A percentile compares a stretch with the other conserved stretches of the same genome.
phyloP scores from a whole-genome alignment of 106 monocot species.

The Xerophyta viscosa region DNA sequence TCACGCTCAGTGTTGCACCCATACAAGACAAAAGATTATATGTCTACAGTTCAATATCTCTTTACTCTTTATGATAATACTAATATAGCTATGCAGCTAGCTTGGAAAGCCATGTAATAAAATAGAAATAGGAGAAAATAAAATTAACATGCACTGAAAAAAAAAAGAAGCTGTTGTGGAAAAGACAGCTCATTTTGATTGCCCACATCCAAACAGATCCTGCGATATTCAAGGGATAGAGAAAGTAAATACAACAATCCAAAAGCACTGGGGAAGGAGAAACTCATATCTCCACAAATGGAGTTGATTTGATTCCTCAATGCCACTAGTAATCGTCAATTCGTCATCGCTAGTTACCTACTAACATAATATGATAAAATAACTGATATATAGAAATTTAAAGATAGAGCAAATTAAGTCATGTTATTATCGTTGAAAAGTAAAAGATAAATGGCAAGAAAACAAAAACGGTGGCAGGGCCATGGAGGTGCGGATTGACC shows the following conservation, averaged over 20 bases:
- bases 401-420: background rate
- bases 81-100: constrained; percentile 13
- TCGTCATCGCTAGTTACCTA: too few relatives aligned
- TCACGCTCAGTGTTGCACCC: constrained; percentile 38
- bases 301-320: too few relatives aligned
- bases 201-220: too few relatives aligned
- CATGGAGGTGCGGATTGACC: constrained; percentile 23
- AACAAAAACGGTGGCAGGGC: constrained; percentile 25
- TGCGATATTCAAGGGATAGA: background rate
- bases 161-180: constrained; percentile 14
- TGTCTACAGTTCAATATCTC: constrained; percentile 21
- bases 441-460: constrained; percentile 7
- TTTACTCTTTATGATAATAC: background rate
- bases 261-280: background rate
- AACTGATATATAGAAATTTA: background rate
- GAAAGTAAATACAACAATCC: constrained; percentile 4
- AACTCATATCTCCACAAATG: too few relatives aligned
- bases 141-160: constrained; percentile 16
- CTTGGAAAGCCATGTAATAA: constrained; percentile 6
- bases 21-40: constrained; percentile 39
- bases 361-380: background rate
- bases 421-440: too few relatives aligned
- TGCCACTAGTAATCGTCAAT: too few relatives aligned
- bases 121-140: background rate
- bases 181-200: constrained; percentile 30